Evolutionary conservation across 2,329 filamentous ascomycete species (phyloP).

Genomic region (Cladophialophora exuberans): DNA sequence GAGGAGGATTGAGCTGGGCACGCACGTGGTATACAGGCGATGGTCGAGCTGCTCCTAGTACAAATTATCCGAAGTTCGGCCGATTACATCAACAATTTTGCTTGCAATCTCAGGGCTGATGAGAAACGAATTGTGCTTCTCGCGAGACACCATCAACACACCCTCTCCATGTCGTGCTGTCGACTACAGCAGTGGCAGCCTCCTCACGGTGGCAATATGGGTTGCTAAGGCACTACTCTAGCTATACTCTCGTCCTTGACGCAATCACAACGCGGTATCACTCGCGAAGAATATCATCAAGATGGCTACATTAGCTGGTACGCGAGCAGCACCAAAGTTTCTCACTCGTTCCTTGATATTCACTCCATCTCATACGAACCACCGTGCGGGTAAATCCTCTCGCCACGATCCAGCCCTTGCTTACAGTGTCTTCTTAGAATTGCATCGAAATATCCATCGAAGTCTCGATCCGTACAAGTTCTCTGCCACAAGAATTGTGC

Average conservation of each 20-base stretch:
- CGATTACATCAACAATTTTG: not conserved
- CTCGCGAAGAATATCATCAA: not conserved
- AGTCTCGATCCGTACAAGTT: conserved; percentile 26
- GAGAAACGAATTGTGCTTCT: not conserved
- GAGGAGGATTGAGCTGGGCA: too few species aligned
- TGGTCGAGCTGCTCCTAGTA: too few species aligned
- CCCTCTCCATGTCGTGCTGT: not conserved
- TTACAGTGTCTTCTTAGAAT: conserved; percentile 30
- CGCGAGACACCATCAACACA: too few species aligned
- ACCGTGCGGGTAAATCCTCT: conserved; percentile 32
- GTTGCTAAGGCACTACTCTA: not conserved
- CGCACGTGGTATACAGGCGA: too few species aligned
- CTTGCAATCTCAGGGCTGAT: not conserved
- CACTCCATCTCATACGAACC: conserved; percentile 24
- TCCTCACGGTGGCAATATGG: not conserved
- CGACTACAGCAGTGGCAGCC: not conserved
- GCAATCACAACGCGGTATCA: not conserved
- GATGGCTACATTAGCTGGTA: conserved; percentile 24
- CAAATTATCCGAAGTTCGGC: not conserved
- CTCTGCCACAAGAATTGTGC: conserved; percentile 10
- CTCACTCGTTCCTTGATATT: conserved; percentile 28
- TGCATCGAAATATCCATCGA: conserved; percentile 27
- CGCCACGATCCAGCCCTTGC: conserved; percentile 29
- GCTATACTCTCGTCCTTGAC: not conserved
- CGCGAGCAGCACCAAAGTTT: conserved; percentile 22